Percentiles rank a stretch among this genome's conserved stretches.
These are phyloP conservation scores for Pythium guiyangense DNA, from an alignment of 352 stramenopile species.

Conservation along the genomic window DNA sequence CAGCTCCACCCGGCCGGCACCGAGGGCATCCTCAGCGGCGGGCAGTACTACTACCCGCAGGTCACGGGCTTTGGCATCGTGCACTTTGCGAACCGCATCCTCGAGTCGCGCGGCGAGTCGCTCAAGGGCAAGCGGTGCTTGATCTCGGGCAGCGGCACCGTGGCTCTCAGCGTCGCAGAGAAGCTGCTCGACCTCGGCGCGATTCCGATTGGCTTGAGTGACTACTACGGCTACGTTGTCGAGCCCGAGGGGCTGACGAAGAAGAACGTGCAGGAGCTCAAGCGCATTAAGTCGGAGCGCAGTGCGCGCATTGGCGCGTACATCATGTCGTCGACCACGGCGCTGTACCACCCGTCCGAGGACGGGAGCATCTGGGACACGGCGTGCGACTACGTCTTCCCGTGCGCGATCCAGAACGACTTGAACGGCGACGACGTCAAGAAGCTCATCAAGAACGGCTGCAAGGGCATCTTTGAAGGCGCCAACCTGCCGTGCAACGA, in stretches of 20 bases:
- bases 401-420: slow-evolving; percentile 93
- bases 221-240: slow-evolving; percentile 94
- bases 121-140: slow-evolving; percentile 96
- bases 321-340: slow-evolving; percentile 87
- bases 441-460: slow-evolving; percentile 84
- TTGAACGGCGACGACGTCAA: slow-evolving; percentile 78
- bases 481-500: slow-evolving; percentile 81
- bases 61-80: slow-evolving; percentile 92
- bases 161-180: slow-evolving; percentile 91
- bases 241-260: slow-evolving; percentile 87
- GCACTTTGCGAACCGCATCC: slow-evolving; percentile 93
- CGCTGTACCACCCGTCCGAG: slow-evolving; percentile 80
- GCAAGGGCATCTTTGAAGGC: slow-evolving; percentile 86
- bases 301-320: slow-evolving; percentile 79
- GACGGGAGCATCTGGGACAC: slow-evolving; percentile 84
- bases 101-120: slow-evolving; percentile 90
- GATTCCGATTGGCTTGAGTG: slow-evolving; percentile 95
- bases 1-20: slow-evolving; percentile 76
- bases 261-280: slow-evolving; percentile 69
- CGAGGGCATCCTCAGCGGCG: slow-evolving; percentile 88
- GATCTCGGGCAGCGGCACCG: slow-evolving; percentile 94
- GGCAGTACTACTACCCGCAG: slow-evolving; percentile 87
- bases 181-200: slow-evolving; percentile 96
- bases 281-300: slow-evolving; percentile 80
- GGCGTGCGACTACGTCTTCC: slow-evolving; percentile 95